Evolutionary conservation across 2,329 filamentous ascomycete species (phyloP), one percentile per base, ranked within the genome.

Genomic region (Colletotrichum aenigma): DNA sequence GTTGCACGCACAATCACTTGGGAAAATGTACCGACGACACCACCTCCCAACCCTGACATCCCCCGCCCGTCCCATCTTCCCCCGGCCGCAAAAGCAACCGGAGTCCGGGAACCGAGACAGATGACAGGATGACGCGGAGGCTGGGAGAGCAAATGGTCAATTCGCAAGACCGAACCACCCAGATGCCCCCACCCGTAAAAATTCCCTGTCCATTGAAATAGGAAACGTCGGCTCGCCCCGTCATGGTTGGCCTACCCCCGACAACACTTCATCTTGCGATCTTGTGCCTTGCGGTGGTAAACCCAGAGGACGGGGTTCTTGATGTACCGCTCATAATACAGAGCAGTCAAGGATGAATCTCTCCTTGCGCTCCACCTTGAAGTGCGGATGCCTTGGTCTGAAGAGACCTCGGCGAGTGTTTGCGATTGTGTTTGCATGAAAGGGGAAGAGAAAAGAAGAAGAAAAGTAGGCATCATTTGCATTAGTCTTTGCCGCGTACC

Each of bases 361-460:
- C 91, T 90, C 92, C 92, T 93, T 93, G 91, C 91, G 91, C 92
- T 93, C 91, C 92, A 93, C 92, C 92, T 91, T 89, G 91, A 91
- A 91, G 90, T 92, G 92, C 92, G 92, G 91, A 91, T 69, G 68
- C 28, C 66, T 76, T 71, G 65, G 55, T 61, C 48, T 55, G 5
- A 32, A n/a, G 28, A 60, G 32, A 65, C 38, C 10, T 48, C 12
- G 71, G 71, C 61, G 15, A 12, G 15, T 66, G 62, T 48, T 38
- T 56, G 15, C 43, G 58, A n/a, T 43, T 61, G 30, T 4, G n/a
- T 34, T 62, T 36, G 55, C 16, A 58, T 18, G 13, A 34, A 28
- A n/a, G 7, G 43, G 8, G 60, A 69, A 71, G 9, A 65, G 74
- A n/a, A 67, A 64, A 60, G 16, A n/a, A 58, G 52, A 61, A 56